These are phyloP conservation scores for Fagopyrum homotropicum DNA, from an alignment of 148 eudicot species.

Conservation along the genomic window DNA sequence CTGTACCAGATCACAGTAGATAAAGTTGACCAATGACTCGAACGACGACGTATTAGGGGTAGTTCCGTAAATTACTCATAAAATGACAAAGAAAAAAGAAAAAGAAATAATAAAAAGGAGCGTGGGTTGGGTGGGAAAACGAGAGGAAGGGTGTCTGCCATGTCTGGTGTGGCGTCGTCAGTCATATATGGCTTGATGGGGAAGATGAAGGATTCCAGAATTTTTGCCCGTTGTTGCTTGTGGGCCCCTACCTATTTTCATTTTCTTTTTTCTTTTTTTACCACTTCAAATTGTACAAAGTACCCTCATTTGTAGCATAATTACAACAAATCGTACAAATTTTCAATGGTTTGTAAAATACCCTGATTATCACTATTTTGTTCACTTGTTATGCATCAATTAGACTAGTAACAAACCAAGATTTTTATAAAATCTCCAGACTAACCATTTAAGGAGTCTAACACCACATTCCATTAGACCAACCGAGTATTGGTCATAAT, in stretches of 20 bases:
- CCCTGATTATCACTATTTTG: no score
- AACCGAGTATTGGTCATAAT: no score
- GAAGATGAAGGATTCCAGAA: slow-evolving; percentile 12
- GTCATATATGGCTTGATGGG: neutral
- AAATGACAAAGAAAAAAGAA: neutral
- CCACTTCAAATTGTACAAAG: no score
- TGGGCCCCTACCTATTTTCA: slow-evolving; percentile 7
- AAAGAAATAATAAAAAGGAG: neutral
- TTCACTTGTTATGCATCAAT: no score
- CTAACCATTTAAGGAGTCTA: no score
- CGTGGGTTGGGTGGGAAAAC: slow-evolving; percentile 15
- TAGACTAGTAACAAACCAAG: no score
- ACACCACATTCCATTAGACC: no score
- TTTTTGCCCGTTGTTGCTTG: slow-evolving; percentile 15
- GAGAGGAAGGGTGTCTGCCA: neutral
- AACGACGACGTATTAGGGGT: neutral
- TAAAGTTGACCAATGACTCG: neutral
- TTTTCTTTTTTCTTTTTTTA: no score
- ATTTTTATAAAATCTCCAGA: no score
- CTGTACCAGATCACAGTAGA: neutral
- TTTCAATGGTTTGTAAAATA: no score
- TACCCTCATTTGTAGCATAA: no score
- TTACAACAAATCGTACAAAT: no score
- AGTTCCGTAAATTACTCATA: neutral
- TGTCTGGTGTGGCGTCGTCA: slow-evolving; percentile 10